A percentile compares a stretch with the other conserved stretches of the same genome.
Evolutionary conservation across 148 eudicot species (phyloP).

Genomic region (Pouteria glomerata): DNA sequence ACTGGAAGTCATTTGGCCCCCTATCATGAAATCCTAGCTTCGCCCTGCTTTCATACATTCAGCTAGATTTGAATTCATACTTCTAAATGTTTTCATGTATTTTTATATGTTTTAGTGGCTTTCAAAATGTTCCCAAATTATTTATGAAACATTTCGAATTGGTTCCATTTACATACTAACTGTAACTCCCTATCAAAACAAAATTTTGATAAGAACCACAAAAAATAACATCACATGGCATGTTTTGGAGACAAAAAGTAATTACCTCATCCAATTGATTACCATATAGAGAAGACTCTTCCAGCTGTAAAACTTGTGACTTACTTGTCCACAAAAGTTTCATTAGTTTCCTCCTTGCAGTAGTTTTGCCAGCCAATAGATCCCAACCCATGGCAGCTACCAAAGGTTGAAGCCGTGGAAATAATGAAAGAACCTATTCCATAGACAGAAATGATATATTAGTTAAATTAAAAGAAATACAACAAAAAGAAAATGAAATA

Average conservation of each 20-base stretch:
- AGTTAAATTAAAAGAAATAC: neutral
- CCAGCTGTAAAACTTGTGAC: slow-evolving; percentile 67
- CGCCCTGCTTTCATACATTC: too few species aligned
- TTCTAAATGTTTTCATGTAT: too few species aligned
- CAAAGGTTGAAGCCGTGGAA: slow-evolving; percentile 92
- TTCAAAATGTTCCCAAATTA: too few species aligned
- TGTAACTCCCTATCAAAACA: too few species aligned
- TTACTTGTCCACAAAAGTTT: slow-evolving; percentile 87
- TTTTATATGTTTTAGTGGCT: too few species aligned
- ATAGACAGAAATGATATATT: slow-evolving; percentile 14
- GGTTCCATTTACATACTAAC: too few species aligned
- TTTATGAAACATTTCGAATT: too few species aligned
- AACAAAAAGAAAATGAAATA: slow-evolving; percentile 8
- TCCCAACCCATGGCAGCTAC: slow-evolving; percentile 98
- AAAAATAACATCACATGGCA: neutral
- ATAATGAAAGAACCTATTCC: slow-evolving; percentile 66
- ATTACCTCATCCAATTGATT: slow-evolving; percentile 74
- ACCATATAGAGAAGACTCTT: slow-evolving; percentile 64
- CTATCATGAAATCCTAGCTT: too few species aligned
- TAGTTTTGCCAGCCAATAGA: slow-evolving; percentile 78
- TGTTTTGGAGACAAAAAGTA: slow-evolving; percentile 10
- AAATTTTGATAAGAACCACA: neutral
- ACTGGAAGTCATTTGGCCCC: too few species aligned
- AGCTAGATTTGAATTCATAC: too few species aligned
- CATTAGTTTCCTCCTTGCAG: slow-evolving; percentile 73